Conservation (phyloP, 2,329 filamentous ascomycete genomes). For the Aureobasidium vineae region DNA sequence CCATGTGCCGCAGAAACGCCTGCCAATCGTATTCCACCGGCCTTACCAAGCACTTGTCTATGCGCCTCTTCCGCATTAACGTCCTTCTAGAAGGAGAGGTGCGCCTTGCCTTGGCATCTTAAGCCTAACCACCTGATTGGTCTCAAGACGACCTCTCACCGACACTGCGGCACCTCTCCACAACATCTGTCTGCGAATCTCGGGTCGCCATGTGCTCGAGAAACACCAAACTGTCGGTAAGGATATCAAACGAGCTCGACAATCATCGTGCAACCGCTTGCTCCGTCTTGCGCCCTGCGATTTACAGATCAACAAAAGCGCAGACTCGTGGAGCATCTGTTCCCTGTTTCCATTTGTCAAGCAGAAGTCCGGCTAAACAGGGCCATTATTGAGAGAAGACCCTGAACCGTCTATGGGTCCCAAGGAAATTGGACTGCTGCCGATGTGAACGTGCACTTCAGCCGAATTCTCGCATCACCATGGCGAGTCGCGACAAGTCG, state of each 20-base stretch:
- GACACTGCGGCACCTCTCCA: slow-evolving; percentile 8
- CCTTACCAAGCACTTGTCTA: slow-evolving; percentile 11
- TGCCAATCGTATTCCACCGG: neutral
- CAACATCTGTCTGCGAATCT: slow-evolving; percentile 10
- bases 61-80: slow-evolving; percentile 17
- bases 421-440: slow-evolving; percentile 17
- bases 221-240: neutral
- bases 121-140: neutral
- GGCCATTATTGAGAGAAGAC: neutral
- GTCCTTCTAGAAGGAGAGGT: slow-evolving; percentile 20
- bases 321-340: slow-evolving; percentile 1
- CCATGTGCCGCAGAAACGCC: slow-evolving; percentile 20
- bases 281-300: neutral
- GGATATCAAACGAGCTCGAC: neutral
- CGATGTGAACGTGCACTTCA: slow-evolving; percentile 11
- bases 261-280: neutral
- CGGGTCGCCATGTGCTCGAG: slow-evolving; percentile 23
- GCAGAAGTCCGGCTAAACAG: neutral
- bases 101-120: slow-evolving; percentile 10
- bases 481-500: neutral
- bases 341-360: slow-evolving; percentile 14
- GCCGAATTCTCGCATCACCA: neutral
- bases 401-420: slow-evolving; percentile 22
- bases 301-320: slow-evolving; percentile 6
- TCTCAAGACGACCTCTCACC: neutral